phyloP scores from a whole-genome alignment of 129 eudicot species.

The Rutidosis leptorrhynchoides region DNA sequence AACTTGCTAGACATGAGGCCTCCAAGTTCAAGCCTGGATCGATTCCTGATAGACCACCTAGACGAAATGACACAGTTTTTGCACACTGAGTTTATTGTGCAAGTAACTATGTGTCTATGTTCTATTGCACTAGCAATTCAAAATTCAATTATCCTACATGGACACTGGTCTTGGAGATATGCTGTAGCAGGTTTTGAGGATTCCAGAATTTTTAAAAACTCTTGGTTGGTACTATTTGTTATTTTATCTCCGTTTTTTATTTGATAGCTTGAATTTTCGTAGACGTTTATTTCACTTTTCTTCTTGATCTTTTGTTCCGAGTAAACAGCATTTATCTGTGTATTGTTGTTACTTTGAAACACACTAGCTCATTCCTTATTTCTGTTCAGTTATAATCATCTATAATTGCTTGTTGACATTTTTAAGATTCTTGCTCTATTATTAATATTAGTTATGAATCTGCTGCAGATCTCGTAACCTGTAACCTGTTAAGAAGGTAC shows the following conservation, averaged over 20 bases:
- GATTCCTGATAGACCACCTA: slow-evolving; percentile 60
- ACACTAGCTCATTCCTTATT: neutral
- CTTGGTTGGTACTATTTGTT: slow-evolving; percentile 22
- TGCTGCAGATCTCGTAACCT: neutral
- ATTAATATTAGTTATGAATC: neutral
- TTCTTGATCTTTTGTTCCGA: neutral
- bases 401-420: neutral
- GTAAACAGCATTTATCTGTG: neutral
- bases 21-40: slow-evolving; percentile 58
- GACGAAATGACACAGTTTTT: slow-evolving; percentile 52
- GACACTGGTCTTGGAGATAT: slow-evolving; percentile 26
- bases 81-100: slow-evolving; percentile 34
- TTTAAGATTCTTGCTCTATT: neutral
- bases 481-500: neutral
- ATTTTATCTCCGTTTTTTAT: neutral
- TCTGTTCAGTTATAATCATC: neutral
- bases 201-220: neutral
- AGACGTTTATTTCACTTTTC: neutral
- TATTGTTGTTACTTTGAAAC: neutral
- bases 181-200: slow-evolving; percentile 7
- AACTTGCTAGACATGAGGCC: slow-evolving; percentile 63
- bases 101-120: slow-evolving; percentile 1
- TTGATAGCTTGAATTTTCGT: slow-evolving; percentile 2
- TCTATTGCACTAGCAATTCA: neutral
- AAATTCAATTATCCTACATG: neutral